phyloP scores from a whole-genome alignment of 192 early-diverging fungal species.

The Backusella liffmaniae region DNA sequence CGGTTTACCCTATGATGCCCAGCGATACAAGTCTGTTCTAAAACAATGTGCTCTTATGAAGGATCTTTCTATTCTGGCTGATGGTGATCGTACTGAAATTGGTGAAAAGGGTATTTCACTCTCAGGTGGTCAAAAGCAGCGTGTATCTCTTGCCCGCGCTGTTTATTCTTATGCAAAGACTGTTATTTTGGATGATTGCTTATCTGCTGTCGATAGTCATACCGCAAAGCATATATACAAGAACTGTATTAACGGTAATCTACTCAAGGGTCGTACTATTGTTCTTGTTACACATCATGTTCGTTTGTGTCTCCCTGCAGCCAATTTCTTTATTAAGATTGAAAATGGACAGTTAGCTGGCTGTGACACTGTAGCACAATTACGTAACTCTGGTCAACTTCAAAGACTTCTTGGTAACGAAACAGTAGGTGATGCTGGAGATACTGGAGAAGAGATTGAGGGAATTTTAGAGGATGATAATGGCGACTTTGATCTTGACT shows the following conservation, averaged over 20 bases:
- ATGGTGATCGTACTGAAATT: constrained; percentile 69
- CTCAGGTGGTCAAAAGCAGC: constrained; percentile 78
- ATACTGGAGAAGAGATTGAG: constrained; percentile 5
- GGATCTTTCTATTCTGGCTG: constrained; percentile 63
- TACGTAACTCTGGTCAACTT: constrained; percentile 14
- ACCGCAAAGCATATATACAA: constrained; percentile 49
- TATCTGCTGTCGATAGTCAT: constrained; percentile 62
- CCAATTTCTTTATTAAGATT: constrained; percentile 49
- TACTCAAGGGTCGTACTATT: constrained; percentile 73
- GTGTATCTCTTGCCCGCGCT: constrained; percentile 78
- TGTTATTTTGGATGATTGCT: constrained; percentile 79
- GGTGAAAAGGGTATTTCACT: constrained; percentile 70
- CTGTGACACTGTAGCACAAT: constrained; percentile 7
- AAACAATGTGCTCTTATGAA: constrained; percentile 65
- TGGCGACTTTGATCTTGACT: background rate
- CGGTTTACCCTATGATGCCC: constrained; percentile 43
- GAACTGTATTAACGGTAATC: constrained; percentile 50
- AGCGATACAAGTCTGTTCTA: constrained; percentile 66
- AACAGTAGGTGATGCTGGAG: background rate
- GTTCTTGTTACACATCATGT: constrained; percentile 88
- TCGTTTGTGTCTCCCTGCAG: constrained; percentile 52
- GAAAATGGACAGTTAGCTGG: constrained; percentile 45
- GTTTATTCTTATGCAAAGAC: constrained; percentile 69
- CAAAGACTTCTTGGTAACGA: constrained; percentile 17
- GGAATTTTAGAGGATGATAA: background rate